A percentile compares a stretch with the other conserved stretches of the same genome.
These are phyloP conservation scores for Solanum ossicruentum DNA, from an alignment of 257 asterid species.

Conservation along the genomic window DNA sequence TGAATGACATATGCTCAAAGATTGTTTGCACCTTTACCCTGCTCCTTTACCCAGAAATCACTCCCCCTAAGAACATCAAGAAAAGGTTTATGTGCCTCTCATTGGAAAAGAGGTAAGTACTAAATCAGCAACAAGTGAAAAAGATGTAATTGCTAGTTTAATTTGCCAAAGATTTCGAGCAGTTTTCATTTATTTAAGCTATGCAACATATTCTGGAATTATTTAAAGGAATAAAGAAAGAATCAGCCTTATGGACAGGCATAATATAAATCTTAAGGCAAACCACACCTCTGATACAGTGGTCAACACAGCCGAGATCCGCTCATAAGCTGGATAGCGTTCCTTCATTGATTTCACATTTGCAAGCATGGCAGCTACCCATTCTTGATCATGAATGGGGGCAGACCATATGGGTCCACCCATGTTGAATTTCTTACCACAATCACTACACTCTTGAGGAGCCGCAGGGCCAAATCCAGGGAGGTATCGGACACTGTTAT, in stretches of 20 bases:
- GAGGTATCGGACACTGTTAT: conserved; percentile 64
- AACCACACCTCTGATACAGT: conserved; percentile 76
- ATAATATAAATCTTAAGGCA: neutral
- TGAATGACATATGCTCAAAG: neutral
- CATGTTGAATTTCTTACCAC: conserved; percentile 93
- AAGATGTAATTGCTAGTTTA: neutral
- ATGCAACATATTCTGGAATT: neutral
- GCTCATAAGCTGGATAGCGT: conserved; percentile 74
- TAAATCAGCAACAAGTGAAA: neutral
- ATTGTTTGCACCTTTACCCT: neutral
- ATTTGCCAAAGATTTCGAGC: neutral
- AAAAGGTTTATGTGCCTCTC: neutral
- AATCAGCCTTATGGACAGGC: neutral
- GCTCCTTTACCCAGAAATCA: neutral
- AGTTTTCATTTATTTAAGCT: neutral
- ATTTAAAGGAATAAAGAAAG: neutral
- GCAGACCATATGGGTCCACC: conserved; percentile 99
- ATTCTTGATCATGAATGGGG: conserved; percentile 88
- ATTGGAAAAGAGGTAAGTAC: neutral
- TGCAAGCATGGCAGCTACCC: conserved; percentile 70
- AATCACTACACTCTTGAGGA: conserved; percentile 78
- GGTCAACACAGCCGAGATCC: conserved; percentile 79
- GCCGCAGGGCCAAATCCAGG: conserved; percentile 96
- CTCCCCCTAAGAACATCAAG: neutral
- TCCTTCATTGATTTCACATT: conserved; percentile 58